phyloP scores from a whole-genome alignment of 2,329 filamentous ascomycete species.

The Penicillium janthinellum region DNA sequence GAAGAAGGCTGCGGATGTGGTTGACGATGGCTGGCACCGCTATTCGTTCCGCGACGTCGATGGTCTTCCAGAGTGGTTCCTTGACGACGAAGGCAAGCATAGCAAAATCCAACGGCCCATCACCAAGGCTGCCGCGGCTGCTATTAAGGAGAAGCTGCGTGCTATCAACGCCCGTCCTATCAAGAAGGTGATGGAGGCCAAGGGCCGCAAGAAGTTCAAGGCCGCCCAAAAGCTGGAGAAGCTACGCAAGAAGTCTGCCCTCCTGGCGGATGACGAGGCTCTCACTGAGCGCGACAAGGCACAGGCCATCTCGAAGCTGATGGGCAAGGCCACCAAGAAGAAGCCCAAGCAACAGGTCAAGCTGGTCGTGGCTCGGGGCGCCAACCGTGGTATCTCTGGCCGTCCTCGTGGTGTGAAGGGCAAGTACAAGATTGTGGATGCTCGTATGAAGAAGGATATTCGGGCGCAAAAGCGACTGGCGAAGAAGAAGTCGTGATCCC shows the following conservation, averaged over 20 bases:
- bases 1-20: conserved; percentile 73
- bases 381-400: conserved; percentile 82
- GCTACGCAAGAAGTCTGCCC: conserved; percentile 93
- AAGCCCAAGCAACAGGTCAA: conserved; percentile 82
- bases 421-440: conserved; percentile 95
- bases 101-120: conserved; percentile 86
- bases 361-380: conserved; percentile 83
- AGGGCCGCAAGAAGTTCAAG: conserved; percentile 96
- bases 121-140: conserved; percentile 81
- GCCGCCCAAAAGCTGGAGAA: conserved; percentile 89
- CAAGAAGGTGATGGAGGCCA: conserved; percentile 98
- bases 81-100: conserved; percentile 86
- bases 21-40: conserved; percentile 94
- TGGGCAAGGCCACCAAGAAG: conserved; percentile 80
- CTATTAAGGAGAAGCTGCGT: conserved; percentile 91
- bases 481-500: conserved; percentile 66
- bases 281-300: conserved; percentile 97
- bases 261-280: conserved; percentile 84
- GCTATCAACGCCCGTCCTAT: conserved; percentile 94
- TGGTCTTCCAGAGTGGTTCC: conserved; percentile 94
- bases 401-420: conserved; percentile 91
- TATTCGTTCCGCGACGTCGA: conserved; percentile 87
- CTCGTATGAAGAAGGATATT: conserved; percentile 94
- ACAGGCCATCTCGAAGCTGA: conserved; percentile 75
- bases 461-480: conserved; percentile 78